Evolutionary conservation across 495 filamentous ascomycete species (phyloP).

Genomic region (Chaetomium fimeti): DNA sequence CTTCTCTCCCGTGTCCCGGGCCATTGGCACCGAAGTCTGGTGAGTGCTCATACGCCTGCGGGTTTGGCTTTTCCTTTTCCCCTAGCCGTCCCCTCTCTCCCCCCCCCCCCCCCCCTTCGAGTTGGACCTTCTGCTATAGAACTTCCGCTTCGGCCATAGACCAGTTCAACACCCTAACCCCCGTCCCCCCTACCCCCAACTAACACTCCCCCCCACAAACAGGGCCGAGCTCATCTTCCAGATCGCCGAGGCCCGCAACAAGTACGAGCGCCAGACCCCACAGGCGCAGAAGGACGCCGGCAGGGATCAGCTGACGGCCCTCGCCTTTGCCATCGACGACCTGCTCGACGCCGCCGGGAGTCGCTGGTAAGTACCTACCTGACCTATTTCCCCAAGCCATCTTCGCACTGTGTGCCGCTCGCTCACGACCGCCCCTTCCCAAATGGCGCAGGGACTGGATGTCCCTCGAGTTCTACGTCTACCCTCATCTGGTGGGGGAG

Average conservation of each 20-base stretch:
- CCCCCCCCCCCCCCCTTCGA: too few species aligned
- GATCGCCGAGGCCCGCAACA: background rate
- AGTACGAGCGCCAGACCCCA: background rate
- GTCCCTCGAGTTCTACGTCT: constrained; percentile 2
- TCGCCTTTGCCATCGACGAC: constrained; percentile 3
- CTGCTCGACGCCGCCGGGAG: background rate
- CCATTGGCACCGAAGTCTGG: background rate
- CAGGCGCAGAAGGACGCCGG: background rate
- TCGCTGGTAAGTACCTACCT: background rate
- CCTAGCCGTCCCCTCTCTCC: too few species aligned
- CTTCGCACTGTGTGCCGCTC: too few species aligned
- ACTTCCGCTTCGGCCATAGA: too few species aligned
- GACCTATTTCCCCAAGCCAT: too few species aligned
- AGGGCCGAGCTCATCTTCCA: background rate
- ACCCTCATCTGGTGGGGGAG: constrained; percentile 7
- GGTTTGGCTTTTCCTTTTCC: too few species aligned
- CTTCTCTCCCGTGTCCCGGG: background rate
- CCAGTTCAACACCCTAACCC: too few species aligned
- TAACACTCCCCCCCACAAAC: too few species aligned
- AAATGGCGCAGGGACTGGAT: background rate
- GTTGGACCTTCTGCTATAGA: too few species aligned
- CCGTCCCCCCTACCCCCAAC: too few species aligned
- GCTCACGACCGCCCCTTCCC: too few species aligned
- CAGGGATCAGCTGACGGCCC: background rate
- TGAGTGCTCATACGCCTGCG: too few species aligned